Evolutionary conservation across 768 basidiomycete genomes (phyloP).

Genomic region (Leccinum longicurvipes): DNA sequence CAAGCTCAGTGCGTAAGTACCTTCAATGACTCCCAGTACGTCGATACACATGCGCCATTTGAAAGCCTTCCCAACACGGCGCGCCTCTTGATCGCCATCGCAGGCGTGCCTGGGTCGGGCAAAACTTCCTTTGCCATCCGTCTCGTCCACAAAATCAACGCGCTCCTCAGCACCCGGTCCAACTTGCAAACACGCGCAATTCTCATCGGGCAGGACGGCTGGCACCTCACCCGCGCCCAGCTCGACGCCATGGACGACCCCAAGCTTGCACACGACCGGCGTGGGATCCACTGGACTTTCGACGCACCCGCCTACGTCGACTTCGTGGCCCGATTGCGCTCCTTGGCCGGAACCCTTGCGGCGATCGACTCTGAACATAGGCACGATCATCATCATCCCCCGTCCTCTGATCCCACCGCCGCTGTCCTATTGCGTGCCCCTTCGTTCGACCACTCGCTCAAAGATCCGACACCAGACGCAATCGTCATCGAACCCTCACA

Average conservation of each 20-base stretch:
- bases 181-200: slow-evolving; percentile 39
- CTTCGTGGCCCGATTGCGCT: slow-evolving; percentile 59
- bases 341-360: slow-evolving; percentile 22
- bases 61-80: slow-evolving; percentile 15
- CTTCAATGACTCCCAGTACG: not conserved
- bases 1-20: slow-evolving; percentile 37
- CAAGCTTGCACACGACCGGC: slow-evolving; percentile 67
- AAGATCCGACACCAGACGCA: slow-evolving; percentile 69
- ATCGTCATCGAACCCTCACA: slow-evolving; percentile 58
- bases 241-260: slow-evolving; percentile 78
- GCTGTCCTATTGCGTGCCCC: slow-evolving; percentile 40
- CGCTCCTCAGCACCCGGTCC: slow-evolving; percentile 26
- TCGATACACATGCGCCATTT: not conserved
- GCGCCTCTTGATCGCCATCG: slow-evolving; percentile 68
- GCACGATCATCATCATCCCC: slow-evolving; percentile 33
- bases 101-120: slow-evolving; percentile 82
- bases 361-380: not conserved
- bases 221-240: slow-evolving; percentile 81
- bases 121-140: slow-evolving; percentile 74
- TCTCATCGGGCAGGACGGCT: slow-evolving; percentile 84
- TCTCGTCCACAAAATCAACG: slow-evolving; percentile 53
- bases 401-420: slow-evolving; percentile 65
- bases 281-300: slow-evolving; percentile 92
- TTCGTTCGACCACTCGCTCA: slow-evolving; percentile 83
- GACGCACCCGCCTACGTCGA: slow-evolving; percentile 66